phyloP scores from a whole-genome alignment of 495 filamentous ascomycete genomes.

The Physcia stellaris region DNA sequence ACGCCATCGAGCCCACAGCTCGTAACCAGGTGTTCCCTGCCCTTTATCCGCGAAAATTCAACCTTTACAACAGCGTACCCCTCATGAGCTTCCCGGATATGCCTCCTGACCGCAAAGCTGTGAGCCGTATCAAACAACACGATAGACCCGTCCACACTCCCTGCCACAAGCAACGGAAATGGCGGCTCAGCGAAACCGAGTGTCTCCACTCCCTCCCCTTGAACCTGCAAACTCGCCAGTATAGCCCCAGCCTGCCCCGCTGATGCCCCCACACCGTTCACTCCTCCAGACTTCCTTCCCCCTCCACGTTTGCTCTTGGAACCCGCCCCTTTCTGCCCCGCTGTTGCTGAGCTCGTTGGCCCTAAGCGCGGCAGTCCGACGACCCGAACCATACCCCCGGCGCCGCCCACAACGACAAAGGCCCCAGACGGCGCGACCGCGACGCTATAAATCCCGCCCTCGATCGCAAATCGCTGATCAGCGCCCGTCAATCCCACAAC shows the following conservation, averaged over 20 bases:
- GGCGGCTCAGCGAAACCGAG: conserved; percentile 68
- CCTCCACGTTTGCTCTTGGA: conserved; percentile 31
- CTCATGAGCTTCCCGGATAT: conserved; percentile 68
- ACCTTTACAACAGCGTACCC: conserved; percentile 79
- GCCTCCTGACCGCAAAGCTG: conserved; percentile 64
- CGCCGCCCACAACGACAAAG: conserved; percentile 77
- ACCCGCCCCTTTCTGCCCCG: conserved; percentile 26
- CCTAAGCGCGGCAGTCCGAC: conserved; percentile 67
- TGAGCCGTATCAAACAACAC: conserved; percentile 75
- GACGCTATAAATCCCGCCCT: conserved; percentile 80
- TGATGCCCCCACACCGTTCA: conserved; percentile 23
- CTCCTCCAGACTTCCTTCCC: conserved; percentile 24
- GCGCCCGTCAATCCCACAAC: conserved; percentile 67
- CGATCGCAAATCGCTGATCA: conserved; percentile 83
- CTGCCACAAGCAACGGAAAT: conserved; percentile 68
- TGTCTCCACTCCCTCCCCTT: conserved; percentile 72
- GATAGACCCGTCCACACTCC: conserved; percentile 82
- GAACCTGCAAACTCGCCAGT: conserved; percentile 54
- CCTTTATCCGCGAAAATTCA: conserved; percentile 45
- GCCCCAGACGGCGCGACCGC: conserved; percentile 64
- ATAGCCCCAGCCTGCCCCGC: conserved; percentile 65
- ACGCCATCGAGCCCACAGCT: conserved; percentile 78
- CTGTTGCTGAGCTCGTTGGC: conserved; percentile 17
- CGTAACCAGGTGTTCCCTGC: conserved; percentile 38
- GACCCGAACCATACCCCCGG: conserved; percentile 67